A percentile compares a stretch with the other conserved stretches of the same genome.
Evolutionary conservation across 2,329 filamentous ascomycete genomes (phyloP).

Genomic region (Allantophomopsis lycopodina): DNA sequence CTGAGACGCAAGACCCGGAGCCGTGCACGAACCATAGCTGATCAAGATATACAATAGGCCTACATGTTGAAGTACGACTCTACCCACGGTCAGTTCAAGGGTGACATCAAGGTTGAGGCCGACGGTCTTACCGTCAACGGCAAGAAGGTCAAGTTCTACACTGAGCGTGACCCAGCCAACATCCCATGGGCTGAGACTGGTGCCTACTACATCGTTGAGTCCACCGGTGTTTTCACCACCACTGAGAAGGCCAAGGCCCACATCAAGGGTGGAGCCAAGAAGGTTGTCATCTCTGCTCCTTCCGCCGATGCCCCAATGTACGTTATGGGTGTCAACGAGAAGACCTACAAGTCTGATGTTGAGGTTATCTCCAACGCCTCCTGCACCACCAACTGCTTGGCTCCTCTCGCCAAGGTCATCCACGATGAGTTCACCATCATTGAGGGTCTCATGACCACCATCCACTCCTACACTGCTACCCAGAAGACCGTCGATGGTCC

Average conservation of each 20-base stretch:
- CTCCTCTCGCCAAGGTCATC: slow-evolving; percentile 97
- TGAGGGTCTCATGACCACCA: slow-evolving; percentile 99
- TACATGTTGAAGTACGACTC: slow-evolving; percentile 99
- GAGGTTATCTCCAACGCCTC: slow-evolving; percentile 98
- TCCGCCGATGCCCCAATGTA: slow-evolving; percentile 98
- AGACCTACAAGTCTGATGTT: slow-evolving; percentile 80
- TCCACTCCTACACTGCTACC: slow-evolving; percentile 99
- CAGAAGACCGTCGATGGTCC: slow-evolving; percentile 99
- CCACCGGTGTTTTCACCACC: slow-evolving; percentile 98
- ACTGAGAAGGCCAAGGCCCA: slow-evolving; percentile 89
- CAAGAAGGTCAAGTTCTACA: slow-evolving; percentile 92
- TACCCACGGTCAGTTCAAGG: slow-evolving; percentile 94
- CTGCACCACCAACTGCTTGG: slow-evolving; percentile 99
- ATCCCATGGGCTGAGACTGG: slow-evolving; percentile 86
- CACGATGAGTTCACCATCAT: slow-evolving; percentile 96
- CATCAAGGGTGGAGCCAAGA: slow-evolving; percentile 95
- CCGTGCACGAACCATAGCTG: too few species aligned
- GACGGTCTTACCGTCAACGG: slow-evolving; percentile 76
- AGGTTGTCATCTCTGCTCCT: slow-evolving; percentile 87
- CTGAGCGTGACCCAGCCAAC: slow-evolving; percentile 73
- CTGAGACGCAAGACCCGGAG: not conserved
- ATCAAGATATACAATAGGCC: slow-evolving; percentile 38
- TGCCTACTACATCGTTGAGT: slow-evolving; percentile 92
- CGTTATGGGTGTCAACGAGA: slow-evolving; percentile 98
- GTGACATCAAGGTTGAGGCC: slow-evolving; percentile 58